Evolutionary conservation across 805 yeast species (phyloP).

Genomic region (Hemisphaericaspora nanyangensis): DNA sequence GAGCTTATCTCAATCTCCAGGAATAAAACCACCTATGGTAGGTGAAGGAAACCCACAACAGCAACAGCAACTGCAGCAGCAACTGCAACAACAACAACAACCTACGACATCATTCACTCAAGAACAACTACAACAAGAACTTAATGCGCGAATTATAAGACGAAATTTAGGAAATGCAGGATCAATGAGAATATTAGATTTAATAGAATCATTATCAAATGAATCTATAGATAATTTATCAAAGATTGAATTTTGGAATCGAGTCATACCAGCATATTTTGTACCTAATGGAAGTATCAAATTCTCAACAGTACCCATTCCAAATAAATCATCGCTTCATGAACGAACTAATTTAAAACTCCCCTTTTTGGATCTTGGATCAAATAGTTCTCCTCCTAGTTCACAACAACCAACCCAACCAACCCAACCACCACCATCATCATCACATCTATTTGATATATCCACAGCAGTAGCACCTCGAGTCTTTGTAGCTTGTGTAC

Average conservation of each 20-base stretch:
- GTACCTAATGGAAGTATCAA: constrained; percentile 28
- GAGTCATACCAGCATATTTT: constrained; percentile 29
- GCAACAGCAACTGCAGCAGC: constrained; percentile 6
- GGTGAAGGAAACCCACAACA: constrained; percentile 5
- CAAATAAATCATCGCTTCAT: constrained; percentile 2
- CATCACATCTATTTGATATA: constrained; percentile 52
- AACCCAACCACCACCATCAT: background rate
- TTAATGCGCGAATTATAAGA: constrained; percentile 32
- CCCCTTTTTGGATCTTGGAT: constrained; percentile 22
- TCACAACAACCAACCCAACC: background rate
- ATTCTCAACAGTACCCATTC: constrained; percentile 20
- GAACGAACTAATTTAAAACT: constrained; percentile 7
- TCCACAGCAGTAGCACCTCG: constrained; percentile 63
- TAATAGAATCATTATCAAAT: constrained; percentile 35
- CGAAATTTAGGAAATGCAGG: constrained; percentile 42
- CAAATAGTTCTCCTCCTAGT: constrained; percentile 9
- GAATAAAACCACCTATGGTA: constrained; percentile 1
- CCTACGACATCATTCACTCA: constrained; percentile 9
- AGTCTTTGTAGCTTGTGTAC: constrained; percentile 50
- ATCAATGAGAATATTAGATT: constrained; percentile 34
- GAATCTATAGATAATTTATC: constrained; percentile 27
- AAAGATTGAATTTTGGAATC: constrained; percentile 34
- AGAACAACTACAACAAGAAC: constrained; percentile 21
- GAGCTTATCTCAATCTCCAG: constrained; percentile 14
- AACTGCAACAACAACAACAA: constrained; percentile 9